Evolutionary conservation across 306 rosid species (phyloP), one percentile per base, ranked within the genome.

Genomic region (Ochetophila trinervis): DNA sequence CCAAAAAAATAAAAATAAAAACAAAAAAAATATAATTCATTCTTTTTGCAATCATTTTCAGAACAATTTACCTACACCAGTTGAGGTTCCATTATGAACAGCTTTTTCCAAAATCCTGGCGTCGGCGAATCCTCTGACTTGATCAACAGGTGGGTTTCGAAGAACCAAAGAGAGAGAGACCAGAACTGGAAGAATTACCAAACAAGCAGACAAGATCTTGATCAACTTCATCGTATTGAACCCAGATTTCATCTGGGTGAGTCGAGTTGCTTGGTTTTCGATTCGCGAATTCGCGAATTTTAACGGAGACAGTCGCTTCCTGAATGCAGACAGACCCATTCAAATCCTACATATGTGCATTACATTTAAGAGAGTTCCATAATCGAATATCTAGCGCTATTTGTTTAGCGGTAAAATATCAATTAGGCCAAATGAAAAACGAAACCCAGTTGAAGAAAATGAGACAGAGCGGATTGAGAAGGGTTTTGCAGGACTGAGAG

Each of bases 121-220:
- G 34, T 75, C 76, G 4, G 78, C 66, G 19, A 78, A 78, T 23
- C 68, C 69, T 54, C 21, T 30, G 27, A 54, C 21, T 8, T 23
- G 86, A 78, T 75, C 60, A n/a, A 63, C 55, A 8, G 68, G 30
- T 0, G 78, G 47, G 30, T 30, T 51, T 14, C 78, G 64, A 57
- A 81, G 69, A 42, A 63, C 23, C 30, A 81, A 67, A 15, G 61
- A 55, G 30, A 81, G 54, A 3, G 74, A 45, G 67, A 67, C 55
- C 6, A 78, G 47, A 65, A 81, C 63, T 2, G 82, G 78, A 59
- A 84, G 61, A 51, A 66, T 68, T 9, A 78, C 42, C 37, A 84
- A 24, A 35, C 52, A 69, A 69, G 58, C 21, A 47, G 55, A 71
- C 15, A 80, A n/a, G 60, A 66, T n/a, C 74, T 78, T 74, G 40